A percentile compares a stretch with the other conserved stretches of the same genome.
phyloP scores from a whole-genome alignment of 2,329 filamentous ascomycete genomes.

The Lecanicillium sp. region DNA sequence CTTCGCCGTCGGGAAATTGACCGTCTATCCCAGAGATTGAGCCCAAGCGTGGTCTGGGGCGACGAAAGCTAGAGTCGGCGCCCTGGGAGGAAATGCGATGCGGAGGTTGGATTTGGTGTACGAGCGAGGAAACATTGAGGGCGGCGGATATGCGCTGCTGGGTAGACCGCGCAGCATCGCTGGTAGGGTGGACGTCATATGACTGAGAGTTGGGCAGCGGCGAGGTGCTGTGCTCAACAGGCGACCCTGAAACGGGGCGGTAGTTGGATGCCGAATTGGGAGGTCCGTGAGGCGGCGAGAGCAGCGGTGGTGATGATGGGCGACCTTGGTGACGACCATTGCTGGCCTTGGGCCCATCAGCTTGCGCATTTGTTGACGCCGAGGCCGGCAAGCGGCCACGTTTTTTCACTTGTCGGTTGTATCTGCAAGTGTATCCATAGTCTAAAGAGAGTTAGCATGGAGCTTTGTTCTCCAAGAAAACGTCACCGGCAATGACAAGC shows the following conservation, averaged over 20 bases:
- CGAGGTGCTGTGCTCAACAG: neutral
- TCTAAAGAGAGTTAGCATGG: conserved; percentile 22
- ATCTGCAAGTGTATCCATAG: conserved; percentile 32
- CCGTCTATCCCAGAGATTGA: neutral
- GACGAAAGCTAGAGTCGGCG: neutral
- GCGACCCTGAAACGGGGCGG: neutral
- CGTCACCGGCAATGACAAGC: too few relatives aligned
- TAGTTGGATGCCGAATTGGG: neutral
- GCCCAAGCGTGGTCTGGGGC: neutral
- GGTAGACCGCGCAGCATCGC: neutral
- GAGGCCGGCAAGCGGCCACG: conserved; percentile 29
- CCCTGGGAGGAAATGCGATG: conserved; percentile 1
- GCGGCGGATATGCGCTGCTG: conserved; percentile 15
- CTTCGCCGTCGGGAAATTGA: conserved; percentile 18
- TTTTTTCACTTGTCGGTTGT: conserved; percentile 33
- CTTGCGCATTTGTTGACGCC: neutral
- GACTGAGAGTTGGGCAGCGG: conserved; percentile 5
- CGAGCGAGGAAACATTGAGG: conserved; percentile 20
- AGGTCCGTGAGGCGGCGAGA: neutral
- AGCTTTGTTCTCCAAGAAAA: too few relatives aligned
- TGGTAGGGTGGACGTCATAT: neutral
- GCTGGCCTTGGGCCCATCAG: neutral
- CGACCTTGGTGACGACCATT: neutral
- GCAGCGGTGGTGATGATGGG: neutral
- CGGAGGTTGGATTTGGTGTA: conserved; percentile 17